Base-by-base conservation (phyloP, 176 grass and related monocot species). In the Oryza glaberrima region DNA sequence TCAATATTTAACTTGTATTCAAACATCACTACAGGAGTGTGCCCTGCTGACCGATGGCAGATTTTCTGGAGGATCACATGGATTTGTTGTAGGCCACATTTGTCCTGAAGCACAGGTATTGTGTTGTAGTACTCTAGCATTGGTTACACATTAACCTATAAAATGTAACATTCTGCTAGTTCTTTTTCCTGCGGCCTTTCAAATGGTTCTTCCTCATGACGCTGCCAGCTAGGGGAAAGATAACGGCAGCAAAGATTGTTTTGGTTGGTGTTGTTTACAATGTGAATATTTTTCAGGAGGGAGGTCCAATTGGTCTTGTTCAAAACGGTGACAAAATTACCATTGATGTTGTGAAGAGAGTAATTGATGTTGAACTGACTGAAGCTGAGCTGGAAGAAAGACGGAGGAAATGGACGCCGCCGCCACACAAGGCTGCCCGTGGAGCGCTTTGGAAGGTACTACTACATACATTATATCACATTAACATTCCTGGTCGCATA, bases 1-100 rank as follows among this genome's bases (percentile, higher is more conserved):
- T 34, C 23, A 46, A 43, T 41, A 61, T 28, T 75, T 72, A 65
- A 72, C 45, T 70, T 10, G 25, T 84, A 40, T 35, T 74, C 75
- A 43, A 86, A 77, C 60, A 82, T 54, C 28, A 45, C 65, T 91
- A 54, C 45, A 95, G 96, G 96, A 98, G 77, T 98, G 93, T 15
- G 96, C 96, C 30, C 81, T 98, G 65, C 91, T 98, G 46, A 98
- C 96, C 22, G 96, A 98, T 87, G 96, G 96, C 72, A 93, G 96
- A 87, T 98, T 98, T 90, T 98, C 96, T 15, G 96, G 96, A 70
- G 96, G 96, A 16, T 98, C 96, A 28, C 96, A 98, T 92, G 96
- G 93, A 74, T 98, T 94, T 92, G 96, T 98, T 81, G 96, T 98
- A 35, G 96, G 96, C 19, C 93, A 98, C 89, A 90, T 98, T 85